Conservation (phyloP, 129 eudicot genomes). For the Artemisia annua region DNA sequence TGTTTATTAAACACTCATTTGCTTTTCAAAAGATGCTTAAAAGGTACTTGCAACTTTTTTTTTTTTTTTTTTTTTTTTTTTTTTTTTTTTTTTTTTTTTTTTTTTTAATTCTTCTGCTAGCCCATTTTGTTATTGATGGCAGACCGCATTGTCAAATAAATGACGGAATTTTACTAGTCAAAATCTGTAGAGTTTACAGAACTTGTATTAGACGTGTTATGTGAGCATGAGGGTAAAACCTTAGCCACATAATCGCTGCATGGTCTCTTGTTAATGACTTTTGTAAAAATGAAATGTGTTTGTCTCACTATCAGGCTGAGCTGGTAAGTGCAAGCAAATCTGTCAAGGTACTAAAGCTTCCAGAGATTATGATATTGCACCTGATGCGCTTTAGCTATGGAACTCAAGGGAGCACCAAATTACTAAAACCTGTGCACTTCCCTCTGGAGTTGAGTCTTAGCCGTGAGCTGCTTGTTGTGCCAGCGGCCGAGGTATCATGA, state of each 20-base stretch:
- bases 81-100: neutral
- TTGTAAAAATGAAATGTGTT: constrained; percentile 2
- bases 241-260: neutral
- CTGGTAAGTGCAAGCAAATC: constrained; percentile 85
- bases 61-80: neutral
- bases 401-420: constrained; percentile 77
- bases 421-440: constrained; percentile 65
- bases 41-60: neutral
- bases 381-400: constrained; percentile 89
- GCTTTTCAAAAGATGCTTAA: constrained; percentile 14
- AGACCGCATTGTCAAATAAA: neutral
- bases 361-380: constrained; percentile 74
- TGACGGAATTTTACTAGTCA: neutral
- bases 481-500: constrained; percentile 56
- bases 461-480: constrained; percentile 56
- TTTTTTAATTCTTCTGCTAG: neutral
- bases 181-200: constrained; percentile 1
- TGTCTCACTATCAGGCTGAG: constrained; percentile 53
- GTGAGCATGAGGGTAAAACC: neutral
- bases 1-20: constrained; percentile 1
- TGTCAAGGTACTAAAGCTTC: constrained; percentile 65
- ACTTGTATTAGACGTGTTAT: constrained; percentile 7
- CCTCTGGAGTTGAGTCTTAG: constrained; percentile 65
- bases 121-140: neutral
- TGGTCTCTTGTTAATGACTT: neutral